Evolutionary conservation across 148 eudicot genomes (phyloP).

Genomic region (Chenopodium suecicum): DNA sequence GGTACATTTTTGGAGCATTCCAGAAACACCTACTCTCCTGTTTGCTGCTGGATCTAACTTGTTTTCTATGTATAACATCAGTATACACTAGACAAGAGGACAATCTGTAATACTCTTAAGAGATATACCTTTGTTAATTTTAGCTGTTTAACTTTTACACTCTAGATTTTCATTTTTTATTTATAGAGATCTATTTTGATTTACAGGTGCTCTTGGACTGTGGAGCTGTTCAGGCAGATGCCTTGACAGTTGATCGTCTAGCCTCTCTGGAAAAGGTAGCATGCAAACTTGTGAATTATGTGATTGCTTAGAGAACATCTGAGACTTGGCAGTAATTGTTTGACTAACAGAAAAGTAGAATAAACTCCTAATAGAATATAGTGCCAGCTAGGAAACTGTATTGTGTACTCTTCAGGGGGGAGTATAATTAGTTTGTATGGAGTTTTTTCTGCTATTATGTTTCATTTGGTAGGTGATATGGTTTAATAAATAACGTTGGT

Average conservation of each 20-base stretch:
- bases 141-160: not conserved
- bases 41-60: not conserved
- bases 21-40: not conserved
- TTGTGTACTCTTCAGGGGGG: no score
- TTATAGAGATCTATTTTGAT: constrained; percentile 15
- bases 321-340: not conserved
- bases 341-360: not conserved
- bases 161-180: not conserved
- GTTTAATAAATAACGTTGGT: no score
- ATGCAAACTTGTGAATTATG: not conserved
- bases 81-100: not conserved
- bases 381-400: not conserved
- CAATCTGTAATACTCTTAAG: not conserved
- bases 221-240: constrained; percentile 99
- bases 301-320: not conserved
- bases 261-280: constrained; percentile 95
- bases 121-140: not conserved
- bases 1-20: not conserved
- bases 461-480: no score
- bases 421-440: not conserved
- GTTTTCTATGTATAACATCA: not conserved
- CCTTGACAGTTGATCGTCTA: constrained; percentile 94
- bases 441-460: not conserved
- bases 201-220: constrained; percentile 87
- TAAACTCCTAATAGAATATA: not conserved